phyloP scores from a whole-genome alignment of 192 early-diverging fungal species.

The Ambispora gerdemannii region DNA sequence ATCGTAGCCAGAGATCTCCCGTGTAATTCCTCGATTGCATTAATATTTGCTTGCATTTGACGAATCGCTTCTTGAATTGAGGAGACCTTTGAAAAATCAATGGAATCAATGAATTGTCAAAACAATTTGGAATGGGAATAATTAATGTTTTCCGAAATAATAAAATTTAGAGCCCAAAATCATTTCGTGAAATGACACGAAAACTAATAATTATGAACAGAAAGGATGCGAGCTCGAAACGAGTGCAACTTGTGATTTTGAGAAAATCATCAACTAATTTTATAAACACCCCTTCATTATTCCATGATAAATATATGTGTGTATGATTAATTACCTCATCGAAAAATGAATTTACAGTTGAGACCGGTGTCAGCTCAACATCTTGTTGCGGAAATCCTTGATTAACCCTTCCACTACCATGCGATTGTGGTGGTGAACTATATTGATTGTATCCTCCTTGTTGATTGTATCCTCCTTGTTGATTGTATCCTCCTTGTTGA shows the following conservation, averaged over 20 bases:
- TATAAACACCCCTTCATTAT: background rate
- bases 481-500: background rate
- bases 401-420: background rate
- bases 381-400: constrained; percentile 11
- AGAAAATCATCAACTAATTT: background rate
- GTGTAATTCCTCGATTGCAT: constrained; percentile 38
- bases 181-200: background rate
- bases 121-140: background rate
- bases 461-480: background rate
- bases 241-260: too few relatives aligned
- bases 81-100: constrained; percentile 21
- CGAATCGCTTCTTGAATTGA: constrained; percentile 27
- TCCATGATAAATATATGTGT: background rate
- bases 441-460: background rate
- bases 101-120: background rate
- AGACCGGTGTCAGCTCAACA: background rate
- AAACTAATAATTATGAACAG: background rate
- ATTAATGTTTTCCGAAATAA: too few relatives aligned
- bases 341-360: background rate
- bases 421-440: background rate
- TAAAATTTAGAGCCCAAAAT: background rate
- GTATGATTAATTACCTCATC: background rate
- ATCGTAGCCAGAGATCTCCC: constrained; percentile 38
- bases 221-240: background rate
- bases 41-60: constrained; percentile 34